Evolutionary conservation across 78 protist genomes (phyloP), one percentile per base, ranked within the genome.

Genomic region (Dictyostelium brefeldianum): DNA sequence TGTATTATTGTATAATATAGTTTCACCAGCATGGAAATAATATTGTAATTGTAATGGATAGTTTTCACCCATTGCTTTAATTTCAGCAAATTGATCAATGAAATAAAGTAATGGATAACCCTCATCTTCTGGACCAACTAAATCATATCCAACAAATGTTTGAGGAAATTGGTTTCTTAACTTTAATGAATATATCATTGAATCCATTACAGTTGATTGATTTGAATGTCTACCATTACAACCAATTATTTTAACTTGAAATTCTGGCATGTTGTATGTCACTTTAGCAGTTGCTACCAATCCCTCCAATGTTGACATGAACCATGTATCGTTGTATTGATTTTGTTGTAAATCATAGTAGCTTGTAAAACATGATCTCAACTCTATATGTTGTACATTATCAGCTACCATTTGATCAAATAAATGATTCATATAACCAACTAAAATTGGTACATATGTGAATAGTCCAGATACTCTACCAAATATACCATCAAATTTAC

Each of bases 11-110:
- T 78, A 79, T 18, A 78, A 77, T 0, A 59, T 27, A 8, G 96
- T 82, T n/a, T 96, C 97, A 43, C 96, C 96, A 10, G 96, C 96
- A 50, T 90, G 97, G 89, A 91, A 91, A 25, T 75, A 89, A 70
- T 47, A 96, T 2, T 90, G 70, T 18, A 96, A 53, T 43, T 81
- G 90, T 69, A 70, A 73, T 17, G 36, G 22, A 10, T 41, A n/a
- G 4, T 71, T 41, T 22, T 4, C 6, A 0, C 78, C 31, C 9
- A 31, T 20, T 89, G 53, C 51, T 5, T 22, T 17, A 27, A 85
- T 78, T 12, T 31, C 51, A 41, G 82, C 27, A 53, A 96, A 80
- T 70, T 75, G 70, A 18, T 89, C 94, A 57, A 84, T 48, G 22
- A 83, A 94, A 64, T 94, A 78, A 1, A 77, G n/a, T 46, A 96